Percentiles rank a stretch among this genome's conserved stretches.
These are phyloP conservation scores for Debaryomyces tyrocola DNA, from an alignment of 805 yeast genomes.

Conservation along the genomic window DNA sequence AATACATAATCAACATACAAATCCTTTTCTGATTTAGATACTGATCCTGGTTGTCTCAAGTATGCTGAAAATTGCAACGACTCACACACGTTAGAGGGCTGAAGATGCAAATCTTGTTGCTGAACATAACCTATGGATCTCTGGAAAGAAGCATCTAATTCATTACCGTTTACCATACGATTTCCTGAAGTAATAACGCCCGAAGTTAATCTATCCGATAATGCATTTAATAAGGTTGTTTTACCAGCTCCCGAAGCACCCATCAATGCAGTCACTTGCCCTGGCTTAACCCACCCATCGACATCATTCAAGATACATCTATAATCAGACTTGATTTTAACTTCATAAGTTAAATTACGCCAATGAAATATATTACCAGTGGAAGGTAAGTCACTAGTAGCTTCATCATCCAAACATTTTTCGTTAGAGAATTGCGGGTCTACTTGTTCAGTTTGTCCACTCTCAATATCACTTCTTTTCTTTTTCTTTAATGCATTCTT, in stretches of 20 bases:
- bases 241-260: slow-evolving; percentile 51
- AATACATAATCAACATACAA: slow-evolving; percentile 25
- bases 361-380: slow-evolving; percentile 61
- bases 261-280: slow-evolving; percentile 76
- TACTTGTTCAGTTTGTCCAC: slow-evolving; percentile 9
- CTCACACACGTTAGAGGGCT: slow-evolving; percentile 18
- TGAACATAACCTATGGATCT: slow-evolving; percentile 24
- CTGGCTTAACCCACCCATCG: slow-evolving; percentile 84
- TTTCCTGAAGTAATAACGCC: slow-evolving; percentile 22
- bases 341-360: slow-evolving; percentile 71
- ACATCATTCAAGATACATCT: slow-evolving; percentile 52
- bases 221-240: slow-evolving; percentile 46
- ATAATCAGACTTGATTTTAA: slow-evolving; percentile 40
- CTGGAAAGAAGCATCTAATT: slow-evolving; percentile 26
- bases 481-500: slow-evolving; percentile 43
- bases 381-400: slow-evolving; percentile 19
- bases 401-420: slow-evolving; percentile 23
- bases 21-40: slow-evolving; percentile 20
- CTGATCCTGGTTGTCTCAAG: slow-evolving; percentile 24
- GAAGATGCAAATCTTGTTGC: slow-evolving; percentile 21
- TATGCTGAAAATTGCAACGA: slow-evolving; percentile 20
- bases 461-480: slow-evolving; percentile 37
- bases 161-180: slow-evolving; percentile 36
- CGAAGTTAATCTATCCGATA: slow-evolving; percentile 24
- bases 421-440: slow-evolving; percentile 14